A percentile compares a stretch with the other conserved stretches of the same genome.
These are phyloP conservation scores for Tylopilus felleus DNA, from an alignment of 768 basidiomycete genomes.

Conservation along the genomic window DNA sequence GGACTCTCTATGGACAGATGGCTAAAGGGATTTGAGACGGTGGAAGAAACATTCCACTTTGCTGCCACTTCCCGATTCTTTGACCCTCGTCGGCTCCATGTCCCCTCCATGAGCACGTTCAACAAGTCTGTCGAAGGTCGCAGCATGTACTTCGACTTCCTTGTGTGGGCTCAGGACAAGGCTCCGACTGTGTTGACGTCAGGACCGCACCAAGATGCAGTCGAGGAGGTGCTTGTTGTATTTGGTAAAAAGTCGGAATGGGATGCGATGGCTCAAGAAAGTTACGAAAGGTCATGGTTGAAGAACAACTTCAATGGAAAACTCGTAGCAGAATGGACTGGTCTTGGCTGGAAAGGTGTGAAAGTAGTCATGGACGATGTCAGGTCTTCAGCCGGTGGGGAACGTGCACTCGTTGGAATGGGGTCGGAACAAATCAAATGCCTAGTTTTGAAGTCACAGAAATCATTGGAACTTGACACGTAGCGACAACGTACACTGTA, in stretches of 20 bases:
- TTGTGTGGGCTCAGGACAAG: conserved; percentile 43
- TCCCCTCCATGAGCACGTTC: conserved; percentile 34
- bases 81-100: conserved; percentile 37
- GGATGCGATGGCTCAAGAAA: conserved; percentile 35
- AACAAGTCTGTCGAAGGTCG: conserved; percentile 45
- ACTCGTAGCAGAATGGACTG: conserved; percentile 53
- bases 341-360: conserved; percentile 44
- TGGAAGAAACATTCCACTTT: conserved; percentile 57
- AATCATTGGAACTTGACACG: conserved; percentile 16
- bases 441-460: conserved; percentile 37
- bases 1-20: conserved; percentile 53
- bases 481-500: conserved; percentile 13
- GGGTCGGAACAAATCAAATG: conserved; percentile 40
- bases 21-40: conserved; percentile 51
- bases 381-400: conserved; percentile 44
- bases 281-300: conserved; percentile 28
- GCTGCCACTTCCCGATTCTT: conserved; percentile 53
- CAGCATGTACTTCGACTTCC: conserved; percentile 58
- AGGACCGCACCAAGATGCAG: conserved; percentile 18
- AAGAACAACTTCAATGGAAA: conserved; percentile 49
- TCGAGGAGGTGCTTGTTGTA: conserved; percentile 45
- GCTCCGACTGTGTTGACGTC: conserved; percentile 10
- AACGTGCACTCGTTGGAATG: conserved; percentile 40
- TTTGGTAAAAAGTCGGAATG: conserved; percentile 53
- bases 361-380: conserved; percentile 53